Evolutionary conservation across 208 protist genomes (phyloP).

Genomic region (Leptomonas pyrrhocoris): DNA sequence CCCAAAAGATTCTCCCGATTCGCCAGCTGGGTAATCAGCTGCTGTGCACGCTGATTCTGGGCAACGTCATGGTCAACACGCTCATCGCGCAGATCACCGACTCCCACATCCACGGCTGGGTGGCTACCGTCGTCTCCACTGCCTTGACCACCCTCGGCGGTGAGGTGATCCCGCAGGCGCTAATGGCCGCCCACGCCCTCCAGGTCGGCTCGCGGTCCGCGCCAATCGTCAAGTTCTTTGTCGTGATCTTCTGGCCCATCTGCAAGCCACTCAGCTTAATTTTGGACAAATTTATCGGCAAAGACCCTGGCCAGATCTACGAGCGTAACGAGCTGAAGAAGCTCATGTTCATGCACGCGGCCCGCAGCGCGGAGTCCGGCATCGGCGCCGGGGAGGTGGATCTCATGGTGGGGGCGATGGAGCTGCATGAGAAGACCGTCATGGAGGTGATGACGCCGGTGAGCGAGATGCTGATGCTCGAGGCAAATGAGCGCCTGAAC

Average conservation of each 20-base stretch:
- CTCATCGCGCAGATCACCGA: constrained; percentile 94
- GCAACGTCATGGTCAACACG: constrained; percentile 97
- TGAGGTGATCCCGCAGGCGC: constrained; percentile 96
- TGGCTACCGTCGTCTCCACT: constrained; percentile 92
- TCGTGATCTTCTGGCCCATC: constrained; percentile 93
- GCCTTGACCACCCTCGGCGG: constrained; percentile 94
- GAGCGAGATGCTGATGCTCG: constrained; percentile 93
- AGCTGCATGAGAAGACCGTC: constrained; percentile 93
- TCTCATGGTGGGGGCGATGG: constrained; percentile 94
- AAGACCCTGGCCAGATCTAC: constrained; percentile 95
- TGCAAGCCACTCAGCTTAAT: constrained; percentile 93
- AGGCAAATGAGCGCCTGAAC: constrained; percentile 90
- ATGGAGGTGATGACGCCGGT: constrained; percentile 96
- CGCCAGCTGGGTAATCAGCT: constrained; percentile 95
- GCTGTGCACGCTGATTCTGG: constrained; percentile 96
- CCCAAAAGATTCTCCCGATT: constrained; percentile 93
- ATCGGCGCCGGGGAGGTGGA: constrained; percentile 89
- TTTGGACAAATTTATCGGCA: constrained; percentile 92
- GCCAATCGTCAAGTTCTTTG: constrained; percentile 93
- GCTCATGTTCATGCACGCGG: constrained; percentile 95
- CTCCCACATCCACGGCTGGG: constrained; percentile 85
- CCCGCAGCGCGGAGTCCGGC: constrained; percentile 82
- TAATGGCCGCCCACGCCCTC: constrained; percentile 93
- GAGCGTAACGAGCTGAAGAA: constrained; percentile 95
- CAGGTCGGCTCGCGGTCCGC: constrained; percentile 92